Evolutionary conservation across 768 basidiomycete species (phyloP), one percentile per base, ranked within the genome.

Genomic region (Pleurotus tuber-regium): DNA sequence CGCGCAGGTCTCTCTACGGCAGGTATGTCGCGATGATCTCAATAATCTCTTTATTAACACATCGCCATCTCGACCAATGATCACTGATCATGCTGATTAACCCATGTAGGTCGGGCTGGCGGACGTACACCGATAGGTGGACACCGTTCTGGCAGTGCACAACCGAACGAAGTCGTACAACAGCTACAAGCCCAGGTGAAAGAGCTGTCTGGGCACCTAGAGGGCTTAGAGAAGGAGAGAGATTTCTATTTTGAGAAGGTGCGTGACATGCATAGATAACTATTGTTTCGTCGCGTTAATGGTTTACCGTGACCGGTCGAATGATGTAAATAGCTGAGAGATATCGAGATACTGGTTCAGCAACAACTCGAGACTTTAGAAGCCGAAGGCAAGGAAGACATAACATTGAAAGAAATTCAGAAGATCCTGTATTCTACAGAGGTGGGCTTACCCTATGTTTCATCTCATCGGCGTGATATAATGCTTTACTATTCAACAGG

Each of bases 191-290:
- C 72, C 0, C 92, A 98, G 67, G 73, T 97, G 50, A 78, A 82
- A 56, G 97, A 98, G 56, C 76, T 97, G 74, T 81, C 82, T 29
- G 66, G 74, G 0, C 88, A 92, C 62, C 72, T 97, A 57, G 93
- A 95, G 64, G 90, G 91, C 1, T 73, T 98, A 31, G 94, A 98
- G 76, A 98, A 94, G 75, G 97, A 99, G 71, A 75, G 95, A 40
- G 95, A 98, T 67, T 98, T 99, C 69, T 99, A 99, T 71, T 99
- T 98, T 68, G 86, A 89, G 62, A 99, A 98, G 83, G 95, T 96
- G 41, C 77, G 60, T 24, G 35, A 25, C n/a, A n/a, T n/a, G n/a
- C n/a, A n/a, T n/a, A n/a, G n/a, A n/a, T n/a, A n/a, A n/a, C n/a
- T n/a, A n/a, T n/a, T n/a, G n/a, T n/a, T n/a, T n/a, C n/a, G n/a